Evolutionary conservation across 2,329 filamentous ascomycete species (phyloP).

Genomic region (Sclerotinia minor): DNA sequence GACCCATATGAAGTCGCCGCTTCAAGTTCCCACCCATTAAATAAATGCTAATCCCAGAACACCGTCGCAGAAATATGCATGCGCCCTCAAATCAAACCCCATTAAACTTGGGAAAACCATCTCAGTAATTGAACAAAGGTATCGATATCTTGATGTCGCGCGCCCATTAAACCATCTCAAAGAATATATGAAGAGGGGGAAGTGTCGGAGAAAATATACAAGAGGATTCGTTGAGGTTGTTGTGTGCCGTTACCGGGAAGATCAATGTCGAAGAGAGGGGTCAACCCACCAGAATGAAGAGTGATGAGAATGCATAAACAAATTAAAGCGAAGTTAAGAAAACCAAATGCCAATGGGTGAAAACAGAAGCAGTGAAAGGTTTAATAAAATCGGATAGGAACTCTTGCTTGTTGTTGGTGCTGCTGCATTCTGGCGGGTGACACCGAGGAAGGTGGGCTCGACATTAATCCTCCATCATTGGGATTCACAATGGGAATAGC

Average conservation of each 20-base stretch:
- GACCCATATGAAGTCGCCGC: conserved; percentile 42
- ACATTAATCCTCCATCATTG: conserved; percentile 81
- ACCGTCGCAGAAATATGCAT: conserved; percentile 41
- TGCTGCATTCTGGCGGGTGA: conserved; percentile 61
- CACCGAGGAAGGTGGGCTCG: conserved; percentile 78
- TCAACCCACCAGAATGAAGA: conserved; percentile 38
- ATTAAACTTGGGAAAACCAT: conserved; percentile 37
- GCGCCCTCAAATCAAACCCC: conserved; percentile 41
- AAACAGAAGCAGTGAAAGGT: conserved; percentile 30
- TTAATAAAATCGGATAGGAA: conserved; percentile 38
- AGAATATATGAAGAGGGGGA: conserved; percentile 34
- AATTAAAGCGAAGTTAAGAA: conserved; percentile 37
- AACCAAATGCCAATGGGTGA: conserved; percentile 31
- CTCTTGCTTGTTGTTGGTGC: conserved; percentile 27
- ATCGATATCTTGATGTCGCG: conserved; percentile 42
- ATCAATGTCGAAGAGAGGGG: conserved; percentile 40
- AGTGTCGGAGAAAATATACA: conserved; percentile 41
- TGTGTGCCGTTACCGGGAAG: conserved; percentile 36
- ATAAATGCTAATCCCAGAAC: conserved; percentile 40
- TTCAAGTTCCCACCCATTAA: conserved; percentile 40
- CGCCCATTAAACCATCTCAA: conserved; percentile 38
- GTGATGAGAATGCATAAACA: conserved; percentile 38
- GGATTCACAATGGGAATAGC: conserved; percentile 98
- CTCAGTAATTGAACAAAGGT: conserved; percentile 40
- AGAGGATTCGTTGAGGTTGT: conserved; percentile 41